These are phyloP conservation scores for Wickerhamomyces pijperi DNA, from an alignment of 805 yeast genomes.

Conservation along the genomic window DNA sequence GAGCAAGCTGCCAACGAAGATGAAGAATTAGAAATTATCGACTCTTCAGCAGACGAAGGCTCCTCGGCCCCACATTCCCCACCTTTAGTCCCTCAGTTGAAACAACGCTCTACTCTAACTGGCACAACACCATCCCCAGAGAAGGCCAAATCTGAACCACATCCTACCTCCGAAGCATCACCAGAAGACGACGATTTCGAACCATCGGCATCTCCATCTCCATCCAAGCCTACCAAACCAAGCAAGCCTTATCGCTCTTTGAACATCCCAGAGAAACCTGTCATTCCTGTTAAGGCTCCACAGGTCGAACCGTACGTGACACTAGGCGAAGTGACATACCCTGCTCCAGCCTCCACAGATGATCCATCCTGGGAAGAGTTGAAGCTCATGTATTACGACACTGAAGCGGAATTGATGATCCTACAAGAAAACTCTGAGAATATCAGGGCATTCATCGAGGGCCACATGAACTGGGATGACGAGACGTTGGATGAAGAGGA, in stretches of 20 bases:
- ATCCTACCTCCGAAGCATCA: too few species aligned
- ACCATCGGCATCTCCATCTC: not conserved
- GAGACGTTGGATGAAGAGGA: not conserved
- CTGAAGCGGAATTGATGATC: slow-evolving; percentile 23
- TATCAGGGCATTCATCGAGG: slow-evolving; percentile 20
- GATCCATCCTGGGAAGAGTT: slow-evolving; percentile 7
- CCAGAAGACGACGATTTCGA: too few species aligned
- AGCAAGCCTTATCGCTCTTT: not conserved
- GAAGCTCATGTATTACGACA: slow-evolving; percentile 15
- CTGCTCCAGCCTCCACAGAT: not conserved
- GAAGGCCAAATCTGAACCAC: too few species aligned
- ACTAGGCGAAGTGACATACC: slow-evolving; percentile 11
- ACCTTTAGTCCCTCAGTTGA: not conserved
- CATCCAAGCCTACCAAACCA: not conserved
- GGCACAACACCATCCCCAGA: not conserved
- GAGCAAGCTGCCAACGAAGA: slow-evolving; percentile 1
- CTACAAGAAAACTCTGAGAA: slow-evolving; percentile 20
- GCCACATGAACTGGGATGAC: slow-evolving; percentile 16
- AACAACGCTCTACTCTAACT: not conserved
- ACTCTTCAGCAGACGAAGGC: too few species aligned
- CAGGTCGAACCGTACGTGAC: slow-evolving; percentile 11
- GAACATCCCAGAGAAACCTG: not conserved
- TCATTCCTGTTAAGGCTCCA: slow-evolving; percentile 18
- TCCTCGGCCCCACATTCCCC: not conserved
- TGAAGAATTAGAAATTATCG: too few species aligned